Conservation (phyloP, 2,329 filamentous ascomycete species). For the Sporothrix sp. region DNA sequence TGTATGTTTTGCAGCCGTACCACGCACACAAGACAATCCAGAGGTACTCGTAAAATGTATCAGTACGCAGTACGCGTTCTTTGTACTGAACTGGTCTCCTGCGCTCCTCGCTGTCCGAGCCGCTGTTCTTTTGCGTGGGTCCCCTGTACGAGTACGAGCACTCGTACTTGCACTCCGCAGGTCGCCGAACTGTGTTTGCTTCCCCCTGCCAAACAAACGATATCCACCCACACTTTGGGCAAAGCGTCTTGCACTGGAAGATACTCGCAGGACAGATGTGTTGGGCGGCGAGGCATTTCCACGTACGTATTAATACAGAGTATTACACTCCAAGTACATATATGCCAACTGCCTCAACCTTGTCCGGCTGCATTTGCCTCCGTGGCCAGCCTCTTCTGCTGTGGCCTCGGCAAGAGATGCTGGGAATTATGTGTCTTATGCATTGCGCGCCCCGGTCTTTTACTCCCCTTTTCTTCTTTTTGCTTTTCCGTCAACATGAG, state of each 20-base stretch:
- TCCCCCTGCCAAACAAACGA: neutral
- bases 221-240: conserved; percentile 12
- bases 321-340: too few species aligned
- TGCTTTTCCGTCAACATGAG: neutral
- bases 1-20: too few species aligned
- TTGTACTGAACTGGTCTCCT: neutral
- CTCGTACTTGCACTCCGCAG: neutral
- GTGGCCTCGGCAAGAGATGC: neutral
- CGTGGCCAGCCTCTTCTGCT: neutral
- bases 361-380: neutral
- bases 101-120: neutral
- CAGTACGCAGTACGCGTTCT: too few species aligned
- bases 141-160: neutral
- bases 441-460: too few species aligned
- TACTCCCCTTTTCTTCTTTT: too few species aligned
- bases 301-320: too few species aligned
- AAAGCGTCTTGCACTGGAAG: neutral
- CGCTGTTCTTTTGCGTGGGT: neutral
- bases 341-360: too few species aligned
- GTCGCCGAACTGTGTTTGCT: conserved; percentile 8
- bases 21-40: neutral
- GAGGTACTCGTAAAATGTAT: neutral
- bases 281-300: too few species aligned
- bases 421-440: neutral
- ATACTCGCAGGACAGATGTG: neutral